Evolutionary conservation across 768 basidiomycete genomes (phyloP).

Genomic region (Auriscalpium orientale): DNA sequence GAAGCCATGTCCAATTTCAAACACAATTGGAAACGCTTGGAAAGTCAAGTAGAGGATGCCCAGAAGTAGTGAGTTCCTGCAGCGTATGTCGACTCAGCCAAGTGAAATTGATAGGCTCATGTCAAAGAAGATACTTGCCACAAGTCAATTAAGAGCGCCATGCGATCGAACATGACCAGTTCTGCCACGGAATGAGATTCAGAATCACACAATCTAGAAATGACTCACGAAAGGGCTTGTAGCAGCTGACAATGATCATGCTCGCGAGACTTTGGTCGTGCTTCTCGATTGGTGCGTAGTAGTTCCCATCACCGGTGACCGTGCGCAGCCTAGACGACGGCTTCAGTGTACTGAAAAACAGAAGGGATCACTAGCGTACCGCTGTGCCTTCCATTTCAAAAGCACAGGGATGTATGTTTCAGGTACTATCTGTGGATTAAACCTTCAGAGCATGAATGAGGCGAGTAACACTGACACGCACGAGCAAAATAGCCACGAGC

Average conservation of each 20-base stretch:
- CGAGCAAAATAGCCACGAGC: slow-evolving; percentile 41
- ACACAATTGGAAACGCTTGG: slow-evolving; percentile 53
- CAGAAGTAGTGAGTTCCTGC: slow-evolving; percentile 33
- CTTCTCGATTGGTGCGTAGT: slow-evolving; percentile 55
- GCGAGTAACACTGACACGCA: slow-evolving; percentile 21
- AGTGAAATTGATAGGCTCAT: neutral
- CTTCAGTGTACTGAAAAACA: neutral
- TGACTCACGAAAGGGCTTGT: slow-evolving; percentile 62
- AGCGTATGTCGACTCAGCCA: neutral
- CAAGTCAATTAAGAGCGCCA: slow-evolving; percentile 63
- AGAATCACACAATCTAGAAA: neutral
- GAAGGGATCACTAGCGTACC: slow-evolving; percentile 24
- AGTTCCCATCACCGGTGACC: slow-evolving; percentile 42
- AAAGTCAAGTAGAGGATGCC: slow-evolving; percentile 42
- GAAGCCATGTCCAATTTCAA: slow-evolving; percentile 42
- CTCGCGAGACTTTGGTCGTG: slow-evolving; percentile 34
- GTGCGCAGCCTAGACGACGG: slow-evolving; percentile 39
- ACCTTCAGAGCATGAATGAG: neutral
- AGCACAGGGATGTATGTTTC: slow-evolving; percentile 67
- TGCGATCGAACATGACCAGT: slow-evolving; percentile 58
- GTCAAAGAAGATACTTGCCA: slow-evolving; percentile 40
- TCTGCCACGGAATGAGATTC: slow-evolving; percentile 30
- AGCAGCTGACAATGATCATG: slow-evolving; percentile 53
- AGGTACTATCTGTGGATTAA: slow-evolving; percentile 44
- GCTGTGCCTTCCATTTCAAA: slow-evolving; percentile 48